Evolutionary conservation across 768 basidiomycete genomes (phyloP).

Genomic region (Mycena rebaudengoi): DNA sequence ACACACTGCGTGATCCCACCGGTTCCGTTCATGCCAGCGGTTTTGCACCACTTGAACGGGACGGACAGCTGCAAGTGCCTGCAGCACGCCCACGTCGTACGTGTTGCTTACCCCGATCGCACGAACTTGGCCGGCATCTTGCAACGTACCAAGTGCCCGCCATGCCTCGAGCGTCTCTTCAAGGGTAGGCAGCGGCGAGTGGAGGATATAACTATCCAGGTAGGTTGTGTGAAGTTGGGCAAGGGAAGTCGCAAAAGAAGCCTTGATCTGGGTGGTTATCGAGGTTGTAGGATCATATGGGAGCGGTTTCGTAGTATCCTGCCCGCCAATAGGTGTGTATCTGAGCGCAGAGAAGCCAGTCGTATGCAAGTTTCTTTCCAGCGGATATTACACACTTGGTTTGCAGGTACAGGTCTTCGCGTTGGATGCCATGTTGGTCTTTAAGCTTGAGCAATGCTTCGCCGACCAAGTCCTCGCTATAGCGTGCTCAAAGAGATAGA

Average conservation of each 20-base stretch:
- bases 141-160: slow-evolving; percentile 64
- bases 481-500: slow-evolving; percentile 6
- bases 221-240: slow-evolving; percentile 75
- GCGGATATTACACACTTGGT: slow-evolving; percentile 64
- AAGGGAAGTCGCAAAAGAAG: slow-evolving; percentile 72
- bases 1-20: slow-evolving; percentile 74
- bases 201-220: slow-evolving; percentile 82
- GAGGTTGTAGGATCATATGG: slow-evolving; percentile 71
- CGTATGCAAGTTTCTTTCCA: background rate
- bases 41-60: slow-evolving; percentile 83
- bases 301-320: slow-evolving; percentile 72
- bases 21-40: slow-evolving; percentile 85
- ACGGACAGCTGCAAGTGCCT: slow-evolving; percentile 58
- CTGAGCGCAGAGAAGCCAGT: slow-evolving; percentile 44
- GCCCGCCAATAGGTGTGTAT: slow-evolving; percentile 78
- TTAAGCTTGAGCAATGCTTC: slow-evolving; percentile 68
- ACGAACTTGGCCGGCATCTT: slow-evolving; percentile 69
- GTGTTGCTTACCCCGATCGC: slow-evolving; percentile 82
- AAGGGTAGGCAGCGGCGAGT: slow-evolving; percentile 71
- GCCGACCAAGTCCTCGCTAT: slow-evolving; percentile 84
- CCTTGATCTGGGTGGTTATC: slow-evolving; percentile 65
- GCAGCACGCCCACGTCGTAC: slow-evolving; percentile 68
- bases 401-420: slow-evolving; percentile 80
- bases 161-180: slow-evolving; percentile 76
- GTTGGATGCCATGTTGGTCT: slow-evolving; percentile 64